Evolutionary conservation across 176 grass and related monocot genomes (phyloP), one percentile per base, ranked within the genome.

Genomic region (Elaeis guineensis): DNA sequence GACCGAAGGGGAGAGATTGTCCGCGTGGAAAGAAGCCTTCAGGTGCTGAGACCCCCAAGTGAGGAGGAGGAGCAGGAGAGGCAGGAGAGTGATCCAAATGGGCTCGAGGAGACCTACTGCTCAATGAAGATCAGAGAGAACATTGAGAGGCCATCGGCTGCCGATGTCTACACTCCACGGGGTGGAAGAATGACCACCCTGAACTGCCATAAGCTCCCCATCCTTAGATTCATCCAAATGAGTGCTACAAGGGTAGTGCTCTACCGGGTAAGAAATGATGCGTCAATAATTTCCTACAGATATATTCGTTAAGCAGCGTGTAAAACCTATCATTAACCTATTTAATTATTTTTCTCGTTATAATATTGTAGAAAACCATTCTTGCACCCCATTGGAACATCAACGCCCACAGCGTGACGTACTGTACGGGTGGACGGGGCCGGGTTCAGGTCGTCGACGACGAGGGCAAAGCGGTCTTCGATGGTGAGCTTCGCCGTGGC

Each of bases 301-400:
- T 24, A 26, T 26, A 26, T 26, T 26, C 25, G 25, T 26, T 26
- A 26, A 26, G 25, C 25, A 26, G 25, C 25, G 25, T 23, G 23
- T 26, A 26, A 26, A 26, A 26, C 25, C 25, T 26, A 26, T 26
- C 4, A 26, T 26, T 26, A 26, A 26, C 25, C 25, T 26, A 25
- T 25, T 2, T 22, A 22, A 22, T 22, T 25, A 26, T 26, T 26
- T 26, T 19, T 16, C 21, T 3, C 70, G 2, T 56, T 9, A 26
- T 26, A 26, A 26, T 26, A 26, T 26, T 39, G 30, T 17, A 5
- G 79, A 82, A 82, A 19, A 72, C 59, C 12, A 16, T 64, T 19
- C 58, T 75, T 17, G 18, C 78, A 5, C 78, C 78, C 14, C 66
- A 69, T 25, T 80, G 70, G 78, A 74, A 72, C 50, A 73, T 80